A percentile compares a stretch with the other conserved stretches of the same genome.
Evolutionary conservation across 1,284 basidiomycete species (phyloP).

Genomic region (Tilletia indica): DNA sequence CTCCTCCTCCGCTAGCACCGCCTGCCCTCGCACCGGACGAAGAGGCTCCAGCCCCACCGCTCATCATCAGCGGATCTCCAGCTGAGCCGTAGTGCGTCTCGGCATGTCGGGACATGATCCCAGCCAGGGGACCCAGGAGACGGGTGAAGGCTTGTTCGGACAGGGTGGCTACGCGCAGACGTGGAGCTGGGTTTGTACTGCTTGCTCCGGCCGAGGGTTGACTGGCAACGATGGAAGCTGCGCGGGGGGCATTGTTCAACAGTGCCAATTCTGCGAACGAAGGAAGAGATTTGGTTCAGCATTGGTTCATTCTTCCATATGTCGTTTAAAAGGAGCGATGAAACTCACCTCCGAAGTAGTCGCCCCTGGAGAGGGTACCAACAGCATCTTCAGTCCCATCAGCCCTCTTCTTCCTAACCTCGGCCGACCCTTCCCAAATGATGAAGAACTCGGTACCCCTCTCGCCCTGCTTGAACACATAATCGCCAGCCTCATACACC

Average conservation of each 20-base stretch:
- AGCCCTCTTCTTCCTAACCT: slow-evolving; percentile 77
- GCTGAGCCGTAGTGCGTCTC: slow-evolving; percentile 57
- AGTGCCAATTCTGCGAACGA: slow-evolving; percentile 71
- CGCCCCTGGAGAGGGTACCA: slow-evolving; percentile 77
- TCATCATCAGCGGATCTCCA: too few species aligned
- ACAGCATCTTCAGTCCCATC: slow-evolving; percentile 59
- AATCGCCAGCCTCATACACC: slow-evolving; percentile 77
- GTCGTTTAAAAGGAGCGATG: neutral
- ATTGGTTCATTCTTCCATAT: neutral
- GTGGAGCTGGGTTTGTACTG: neutral
- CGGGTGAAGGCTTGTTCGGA: slow-evolving; percentile 92
- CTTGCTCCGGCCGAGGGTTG: slow-evolving; percentile 6
- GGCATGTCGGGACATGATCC: slow-evolving; percentile 82
- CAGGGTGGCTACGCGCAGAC: slow-evolving; percentile 81
- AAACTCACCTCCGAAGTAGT: slow-evolving; percentile 84
- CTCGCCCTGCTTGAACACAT: slow-evolving; percentile 86
- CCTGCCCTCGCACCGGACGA: too few species aligned
- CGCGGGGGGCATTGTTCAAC: slow-evolving; percentile 79
- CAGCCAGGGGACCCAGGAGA: slow-evolving; percentile 81
- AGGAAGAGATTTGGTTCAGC: neutral
- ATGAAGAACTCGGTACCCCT: slow-evolving; percentile 96
- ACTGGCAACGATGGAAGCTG: slow-evolving; percentile 86
- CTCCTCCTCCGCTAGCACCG: too few species aligned
- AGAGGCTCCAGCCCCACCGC: too few species aligned
- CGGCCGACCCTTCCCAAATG: slow-evolving; percentile 85